These are phyloP conservation scores for Cladosporium sp. DNA, from an alignment of 2,329 filamentous ascomycete species.

Conservation along the genomic window DNA sequence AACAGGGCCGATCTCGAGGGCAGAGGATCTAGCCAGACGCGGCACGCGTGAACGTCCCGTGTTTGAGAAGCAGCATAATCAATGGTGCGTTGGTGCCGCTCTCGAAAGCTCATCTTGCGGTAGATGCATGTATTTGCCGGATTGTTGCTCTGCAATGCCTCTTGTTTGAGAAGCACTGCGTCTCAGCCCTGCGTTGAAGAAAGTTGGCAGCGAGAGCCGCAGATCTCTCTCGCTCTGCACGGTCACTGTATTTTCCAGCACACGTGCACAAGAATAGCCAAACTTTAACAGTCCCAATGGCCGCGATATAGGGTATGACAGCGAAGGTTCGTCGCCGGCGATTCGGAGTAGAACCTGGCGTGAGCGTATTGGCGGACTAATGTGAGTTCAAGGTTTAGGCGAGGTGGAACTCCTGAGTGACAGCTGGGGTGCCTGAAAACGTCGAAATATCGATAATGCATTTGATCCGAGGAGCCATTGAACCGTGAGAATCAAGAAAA, in stretches of 20 bases:
- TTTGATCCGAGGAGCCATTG: not conserved
- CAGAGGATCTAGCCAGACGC: not conserved
- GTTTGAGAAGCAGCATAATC: not conserved
- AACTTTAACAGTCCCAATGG: not conserved
- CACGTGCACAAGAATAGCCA: not conserved
- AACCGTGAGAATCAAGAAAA: not conserved
- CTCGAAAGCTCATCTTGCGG: not conserved
- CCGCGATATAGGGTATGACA: not conserved
- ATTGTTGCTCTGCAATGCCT: not conserved
- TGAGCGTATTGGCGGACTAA: not conserved
- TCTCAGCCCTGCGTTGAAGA: slow-evolving; percentile 4
- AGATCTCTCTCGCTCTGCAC: slow-evolving; percentile 4
- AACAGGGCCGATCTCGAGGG: not conserved
- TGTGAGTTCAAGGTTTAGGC: not conserved
- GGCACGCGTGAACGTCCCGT: not conserved
- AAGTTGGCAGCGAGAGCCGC: not conserved
- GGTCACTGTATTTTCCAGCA: not conserved
- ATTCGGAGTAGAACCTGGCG: not conserved
- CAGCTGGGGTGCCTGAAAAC: not conserved
- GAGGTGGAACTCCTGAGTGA: not conserved
- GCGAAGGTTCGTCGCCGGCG: not conserved
- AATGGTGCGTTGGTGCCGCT: not conserved
- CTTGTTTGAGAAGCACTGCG: not conserved
- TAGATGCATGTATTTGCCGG: not conserved
- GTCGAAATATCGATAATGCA: not conserved